Conservation (phyloP, 1,139 yeast genomes). For the Suhomyces atakaporum region DNA sequence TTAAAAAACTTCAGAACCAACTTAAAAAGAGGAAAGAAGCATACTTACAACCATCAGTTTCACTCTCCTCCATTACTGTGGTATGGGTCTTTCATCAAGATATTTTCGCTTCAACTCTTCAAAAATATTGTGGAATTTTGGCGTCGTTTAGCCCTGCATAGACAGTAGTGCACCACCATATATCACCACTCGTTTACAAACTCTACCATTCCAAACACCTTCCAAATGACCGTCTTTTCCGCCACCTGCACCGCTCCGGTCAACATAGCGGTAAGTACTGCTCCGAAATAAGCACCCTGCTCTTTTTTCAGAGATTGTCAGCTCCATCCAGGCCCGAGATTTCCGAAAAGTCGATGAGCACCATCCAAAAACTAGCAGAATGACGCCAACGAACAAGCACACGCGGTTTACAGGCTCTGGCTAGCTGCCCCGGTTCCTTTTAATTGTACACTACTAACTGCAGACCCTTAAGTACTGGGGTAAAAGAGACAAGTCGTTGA, state of each 20-base stretch:
- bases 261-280: constrained; percentile 77
- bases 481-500: constrained; percentile 82
- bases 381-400: no score
- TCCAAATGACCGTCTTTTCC: constrained; percentile 50
- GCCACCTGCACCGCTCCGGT: constrained; percentile 97
- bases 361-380: no score
- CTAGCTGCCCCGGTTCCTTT: no score
- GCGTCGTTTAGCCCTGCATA: no score
- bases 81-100: no score
- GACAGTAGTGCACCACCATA: constrained; percentile 4
- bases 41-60: no score
- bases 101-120: no score
- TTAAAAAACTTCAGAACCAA: no score
- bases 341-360: background rate
- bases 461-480: constrained; percentile 98
- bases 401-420: no score
- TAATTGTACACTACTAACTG: constrained; percentile 22
- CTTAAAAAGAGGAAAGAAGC: no score
- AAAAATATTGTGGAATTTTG: no score
- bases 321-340: background rate
- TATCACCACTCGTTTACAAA: constrained; percentile 5
- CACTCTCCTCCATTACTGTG: no score
- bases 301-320: background rate
- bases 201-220: constrained; percentile 2
- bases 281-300: background rate